These are phyloP conservation scores for Cladosporium velox DNA, from an alignment of 2,329 filamentous ascomycete genomes.

Conservation along the genomic window DNA sequence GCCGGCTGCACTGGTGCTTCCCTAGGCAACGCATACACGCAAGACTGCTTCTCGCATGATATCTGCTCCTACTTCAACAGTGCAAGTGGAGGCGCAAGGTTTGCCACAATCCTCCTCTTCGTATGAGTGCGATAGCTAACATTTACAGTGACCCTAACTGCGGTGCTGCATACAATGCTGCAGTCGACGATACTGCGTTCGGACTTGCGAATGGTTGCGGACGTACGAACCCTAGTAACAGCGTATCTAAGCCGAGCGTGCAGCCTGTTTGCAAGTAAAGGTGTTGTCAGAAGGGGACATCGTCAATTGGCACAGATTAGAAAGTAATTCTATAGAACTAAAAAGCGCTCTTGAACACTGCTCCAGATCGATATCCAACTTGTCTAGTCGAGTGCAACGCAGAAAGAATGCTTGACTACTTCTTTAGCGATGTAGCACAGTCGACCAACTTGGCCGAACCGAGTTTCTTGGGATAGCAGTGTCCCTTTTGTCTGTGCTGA, in stretches of 20 bases:
- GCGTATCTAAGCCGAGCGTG: constrained; percentile 27
- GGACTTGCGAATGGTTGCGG: constrained; percentile 39
- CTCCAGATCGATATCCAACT: not conserved
- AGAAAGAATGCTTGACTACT: not conserved
- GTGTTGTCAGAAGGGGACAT: no score
- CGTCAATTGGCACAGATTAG: no score
- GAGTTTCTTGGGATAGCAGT: not conserved
- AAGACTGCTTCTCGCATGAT: constrained; percentile 55
- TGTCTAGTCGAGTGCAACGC: not conserved
- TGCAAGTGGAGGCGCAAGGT: constrained; percentile 51
- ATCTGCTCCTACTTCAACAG: constrained; percentile 56
- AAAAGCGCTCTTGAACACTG: no score
- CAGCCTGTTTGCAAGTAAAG: constrained; percentile 22
- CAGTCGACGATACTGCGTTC: constrained; percentile 47
- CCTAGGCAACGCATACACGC: constrained; percentile 53
- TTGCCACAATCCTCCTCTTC: not conserved
- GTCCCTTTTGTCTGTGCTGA: not conserved
- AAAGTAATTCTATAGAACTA: no score
- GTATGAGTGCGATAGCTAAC: not conserved
- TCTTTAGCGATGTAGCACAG: not conserved
- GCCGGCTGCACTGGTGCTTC: constrained; percentile 48
- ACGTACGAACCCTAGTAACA: constrained; percentile 36
- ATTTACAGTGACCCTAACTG: constrained; percentile 50
- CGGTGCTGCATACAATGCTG: constrained; percentile 47
- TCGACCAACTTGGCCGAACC: not conserved